These are phyloP conservation scores for Isabelozyma rhagii DNA, from an alignment of 805 yeast species.

Conservation along the genomic window DNA sequence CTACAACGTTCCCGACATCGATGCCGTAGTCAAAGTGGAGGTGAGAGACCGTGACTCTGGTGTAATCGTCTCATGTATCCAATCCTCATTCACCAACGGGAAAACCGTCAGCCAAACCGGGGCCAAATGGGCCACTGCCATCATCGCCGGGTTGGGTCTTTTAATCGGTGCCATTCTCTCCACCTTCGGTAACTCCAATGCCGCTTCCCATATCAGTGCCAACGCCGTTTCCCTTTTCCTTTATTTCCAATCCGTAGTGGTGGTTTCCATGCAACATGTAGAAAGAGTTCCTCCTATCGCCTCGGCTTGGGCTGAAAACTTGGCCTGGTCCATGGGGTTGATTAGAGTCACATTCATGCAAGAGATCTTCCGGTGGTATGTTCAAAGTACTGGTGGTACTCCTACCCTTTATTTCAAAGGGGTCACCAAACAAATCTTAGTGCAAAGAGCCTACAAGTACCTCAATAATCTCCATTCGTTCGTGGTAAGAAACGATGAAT, in stretches of 20 bases:
- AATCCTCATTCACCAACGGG: conserved; percentile 71
- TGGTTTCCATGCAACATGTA: conserved; percentile 81
- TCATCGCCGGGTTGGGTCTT: conserved; percentile 83
- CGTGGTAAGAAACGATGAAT: conserved; percentile 5
- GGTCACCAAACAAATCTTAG: conserved; percentile 62
- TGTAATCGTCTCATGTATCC: conserved; percentile 65
- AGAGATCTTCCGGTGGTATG: conserved; percentile 76
- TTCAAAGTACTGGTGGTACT: conserved; percentile 84
- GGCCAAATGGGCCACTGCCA: conserved; percentile 93
- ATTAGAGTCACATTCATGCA: conserved; percentile 82
- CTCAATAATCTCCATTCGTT: conserved; percentile 20
- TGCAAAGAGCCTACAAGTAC: conserved; percentile 58
- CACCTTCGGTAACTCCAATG: conserved; percentile 80
- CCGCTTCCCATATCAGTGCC: conserved; percentile 87
- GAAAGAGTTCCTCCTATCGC: conserved; percentile 90
- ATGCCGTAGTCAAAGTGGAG: conserved; percentile 65
- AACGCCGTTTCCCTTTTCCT: conserved; percentile 79
- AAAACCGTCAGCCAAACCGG: conserved; percentile 77
- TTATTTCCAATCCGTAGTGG: conserved; percentile 86
- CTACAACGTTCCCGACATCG: conserved; percentile 81
- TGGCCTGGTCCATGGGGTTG: conserved; percentile 94
- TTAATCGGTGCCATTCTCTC: conserved; percentile 78
- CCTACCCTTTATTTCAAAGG: conserved; percentile 68
- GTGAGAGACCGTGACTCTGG: conserved; percentile 41
- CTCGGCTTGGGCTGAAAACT: conserved; percentile 84